Conservation (phyloP, 2,329 filamentous ascomycete genomes). For the Hirsutella thompsonii region DNA sequence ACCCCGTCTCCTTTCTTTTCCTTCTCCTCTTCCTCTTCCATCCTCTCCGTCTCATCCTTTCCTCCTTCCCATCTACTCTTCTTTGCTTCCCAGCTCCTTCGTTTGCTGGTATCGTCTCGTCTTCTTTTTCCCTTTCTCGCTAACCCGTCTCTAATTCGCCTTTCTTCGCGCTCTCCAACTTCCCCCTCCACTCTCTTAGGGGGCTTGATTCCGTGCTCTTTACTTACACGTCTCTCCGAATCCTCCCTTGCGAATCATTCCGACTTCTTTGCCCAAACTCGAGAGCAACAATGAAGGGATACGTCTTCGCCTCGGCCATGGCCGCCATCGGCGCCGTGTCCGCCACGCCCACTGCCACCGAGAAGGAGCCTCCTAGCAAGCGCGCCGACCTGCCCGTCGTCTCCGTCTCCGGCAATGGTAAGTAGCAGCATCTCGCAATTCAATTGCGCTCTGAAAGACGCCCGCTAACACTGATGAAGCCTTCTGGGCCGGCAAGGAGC, state of each 20-base stretch:
- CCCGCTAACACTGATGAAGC: too few relatives aligned
- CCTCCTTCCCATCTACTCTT: background rate
- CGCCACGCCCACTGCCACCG: constrained; percentile 37
- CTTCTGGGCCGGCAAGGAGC: too few relatives aligned
- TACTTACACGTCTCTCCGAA: background rate
- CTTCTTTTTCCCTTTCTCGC: background rate
- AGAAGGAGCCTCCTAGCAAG: constrained; percentile 34
- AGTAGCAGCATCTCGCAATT: constrained; percentile 4
- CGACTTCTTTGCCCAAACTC: background rate
- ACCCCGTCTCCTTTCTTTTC: background rate
- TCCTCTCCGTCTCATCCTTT: background rate
- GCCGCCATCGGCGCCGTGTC: constrained; percentile 29
- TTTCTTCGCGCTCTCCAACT: background rate
- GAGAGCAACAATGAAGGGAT: constrained; percentile 29
- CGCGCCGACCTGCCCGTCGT: constrained; percentile 36
- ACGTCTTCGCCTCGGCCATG: constrained; percentile 32
- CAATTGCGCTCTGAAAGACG: too few relatives aligned
- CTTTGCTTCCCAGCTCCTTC: background rate
- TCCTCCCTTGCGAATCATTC: too few relatives aligned
- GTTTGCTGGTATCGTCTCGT: background rate
- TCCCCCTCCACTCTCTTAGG: background rate
- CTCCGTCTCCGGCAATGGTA: constrained; percentile 45
- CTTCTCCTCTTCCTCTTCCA: background rate
- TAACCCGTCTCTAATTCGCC: background rate
- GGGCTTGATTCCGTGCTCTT: background rate